Evolutionary conservation across 441 rosid genomes (phyloP), one percentile per base, ranked within the genome.

Genomic region (Populus hybrid): DNA sequence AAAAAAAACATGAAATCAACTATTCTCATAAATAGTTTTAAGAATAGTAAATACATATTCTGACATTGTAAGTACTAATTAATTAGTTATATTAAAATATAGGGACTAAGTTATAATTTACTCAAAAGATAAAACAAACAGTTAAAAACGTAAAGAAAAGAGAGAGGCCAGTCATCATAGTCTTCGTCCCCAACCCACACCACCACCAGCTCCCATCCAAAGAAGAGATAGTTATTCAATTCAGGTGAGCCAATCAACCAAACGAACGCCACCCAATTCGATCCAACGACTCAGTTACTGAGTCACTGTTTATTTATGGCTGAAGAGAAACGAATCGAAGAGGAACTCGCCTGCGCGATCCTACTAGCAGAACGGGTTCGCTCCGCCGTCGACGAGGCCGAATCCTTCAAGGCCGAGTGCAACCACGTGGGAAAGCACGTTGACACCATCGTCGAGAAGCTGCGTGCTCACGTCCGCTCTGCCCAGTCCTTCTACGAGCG

Each of bases 241-340:
- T 45, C 56, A 45, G 11, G 18, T 1, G 18, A 45, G 56, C 20
- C 1, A 45, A 45, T 45, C 56, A 45, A 4, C 16, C 56, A 9
- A 3, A 20, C 8, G 2, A 20, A 31, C 20, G 28, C 3, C 7
- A 7, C 35, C 7, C 5, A 20, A 0, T 1, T 24, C 26, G 4
- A 28, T 70, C 42, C 21, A 21, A 24, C 63, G 4, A 35, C 26
- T 35, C 36, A 2, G 33, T 36, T 2, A 18, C 64, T 76, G 40
- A 29, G 28, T 26, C 40, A 9, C 79, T 45, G 38, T 3, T 20
- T 16, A 28, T 31, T 72, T 9, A 29, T 23, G 7, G 77, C 77
- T 73, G 94, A 84, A 29, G 97, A 85, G 73, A 89, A 87, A 61
- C 83, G 85, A 78, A 77, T 92, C 61, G 89, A 88, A n/a, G 90